phyloP scores from a whole-genome alignment of 371 early-diverging fungal genomes.

The Apophysomyces sp. region DNA sequence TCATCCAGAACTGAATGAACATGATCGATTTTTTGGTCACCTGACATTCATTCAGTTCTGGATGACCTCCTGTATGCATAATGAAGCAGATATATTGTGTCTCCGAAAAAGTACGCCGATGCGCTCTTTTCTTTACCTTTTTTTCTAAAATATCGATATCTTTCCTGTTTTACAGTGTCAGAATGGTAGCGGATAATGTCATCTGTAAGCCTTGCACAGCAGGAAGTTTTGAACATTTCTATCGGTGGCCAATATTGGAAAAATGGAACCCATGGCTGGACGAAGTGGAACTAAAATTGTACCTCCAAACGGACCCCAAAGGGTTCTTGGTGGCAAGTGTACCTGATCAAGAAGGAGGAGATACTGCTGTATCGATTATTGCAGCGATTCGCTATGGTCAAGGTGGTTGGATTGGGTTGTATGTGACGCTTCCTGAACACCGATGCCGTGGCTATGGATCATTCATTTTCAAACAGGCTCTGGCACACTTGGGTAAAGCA shows the following conservation, averaged over 20 bases:
- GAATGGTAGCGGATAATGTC: background rate
- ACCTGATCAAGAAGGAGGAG: background rate
- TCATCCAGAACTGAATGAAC: no score
- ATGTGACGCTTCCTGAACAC: constrained; percentile 15
- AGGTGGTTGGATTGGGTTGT: constrained; percentile 29
- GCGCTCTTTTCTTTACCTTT: no score
- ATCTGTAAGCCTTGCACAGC: background rate
- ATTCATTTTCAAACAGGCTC: constrained; percentile 12
- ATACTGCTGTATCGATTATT: constrained; percentile 12
- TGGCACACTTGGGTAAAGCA: constrained; percentile 1
- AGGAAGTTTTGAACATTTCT: background rate
- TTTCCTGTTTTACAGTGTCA: background rate
- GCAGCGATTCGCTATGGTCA: constrained; percentile 18
- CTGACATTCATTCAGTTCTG: no score
- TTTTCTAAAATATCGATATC: background rate
- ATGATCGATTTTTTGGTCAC: no score
- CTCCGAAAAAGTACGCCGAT: no score
- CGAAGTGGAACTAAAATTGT: background rate
- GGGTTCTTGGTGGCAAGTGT: background rate
- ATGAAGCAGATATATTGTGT: no score
- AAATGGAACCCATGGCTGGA: background rate
- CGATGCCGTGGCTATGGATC: constrained; percentile 30
- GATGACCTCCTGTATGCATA: no score
- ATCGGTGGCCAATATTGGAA: background rate
- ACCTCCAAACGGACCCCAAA: background rate